Conservation (phyloP, 2,329 filamentous ascomycete species). For the Trichoderma guizhouense region DNA sequence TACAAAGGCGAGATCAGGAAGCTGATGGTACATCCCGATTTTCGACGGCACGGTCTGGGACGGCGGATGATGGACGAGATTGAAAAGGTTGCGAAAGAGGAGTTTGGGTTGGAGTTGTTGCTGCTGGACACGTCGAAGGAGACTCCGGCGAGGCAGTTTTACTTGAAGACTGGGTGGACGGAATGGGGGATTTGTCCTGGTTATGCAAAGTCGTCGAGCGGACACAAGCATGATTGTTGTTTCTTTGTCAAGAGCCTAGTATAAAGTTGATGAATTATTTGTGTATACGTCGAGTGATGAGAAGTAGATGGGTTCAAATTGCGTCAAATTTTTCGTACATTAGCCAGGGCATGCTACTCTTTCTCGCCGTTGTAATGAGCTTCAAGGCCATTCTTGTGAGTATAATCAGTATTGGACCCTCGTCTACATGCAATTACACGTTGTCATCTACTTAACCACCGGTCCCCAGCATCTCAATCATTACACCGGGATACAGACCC, state of each 20-base stretch:
- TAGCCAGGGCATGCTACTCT: not conserved
- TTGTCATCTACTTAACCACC: not conserved
- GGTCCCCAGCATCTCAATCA: not conserved
- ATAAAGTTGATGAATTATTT: not conserved
- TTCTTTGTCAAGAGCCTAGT: conserved; percentile 25
- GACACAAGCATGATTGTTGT: conserved; percentile 20
- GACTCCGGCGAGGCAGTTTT: conserved; percentile 28
- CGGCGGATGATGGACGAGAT: conserved; percentile 25
- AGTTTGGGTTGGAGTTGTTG: conserved; percentile 24
- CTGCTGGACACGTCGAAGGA: conserved; percentile 27
- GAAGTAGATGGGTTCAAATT: not conserved
- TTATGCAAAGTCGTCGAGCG: conserved; percentile 25
- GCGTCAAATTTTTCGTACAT: not conserved
- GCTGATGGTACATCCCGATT: conserved; percentile 26
- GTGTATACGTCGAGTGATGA: not conserved
- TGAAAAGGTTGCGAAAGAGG: conserved; percentile 22
- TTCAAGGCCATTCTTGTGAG: not conserved
- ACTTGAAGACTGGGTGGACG: conserved; percentile 25
- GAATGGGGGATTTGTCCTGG: conserved; percentile 30
- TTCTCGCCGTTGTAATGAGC: not conserved
- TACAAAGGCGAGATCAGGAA: conserved; percentile 29
- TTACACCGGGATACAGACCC: not conserved
- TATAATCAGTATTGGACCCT: accelerated
- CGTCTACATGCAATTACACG: not conserved
- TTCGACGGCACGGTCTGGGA: conserved; percentile 24